phyloP scores from a whole-genome alignment of 2,329 filamentous ascomycete genomes.

The Aspergillus piperis region DNA sequence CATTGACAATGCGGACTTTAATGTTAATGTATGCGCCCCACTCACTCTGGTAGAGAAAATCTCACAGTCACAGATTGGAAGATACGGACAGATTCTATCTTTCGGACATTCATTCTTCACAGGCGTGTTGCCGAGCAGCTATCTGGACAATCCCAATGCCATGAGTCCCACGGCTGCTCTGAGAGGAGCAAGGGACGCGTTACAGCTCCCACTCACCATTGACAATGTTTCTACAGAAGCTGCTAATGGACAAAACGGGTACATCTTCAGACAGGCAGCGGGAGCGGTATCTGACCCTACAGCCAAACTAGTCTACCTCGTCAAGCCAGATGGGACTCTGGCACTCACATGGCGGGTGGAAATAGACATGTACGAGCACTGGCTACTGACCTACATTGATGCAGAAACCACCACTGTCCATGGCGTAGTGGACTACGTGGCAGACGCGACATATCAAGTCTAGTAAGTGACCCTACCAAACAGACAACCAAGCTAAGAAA shows the following conservation, averaged over 20 bases:
- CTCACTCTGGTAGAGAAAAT: no score
- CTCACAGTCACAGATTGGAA: constrained; percentile 11
- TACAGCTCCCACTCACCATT: constrained; percentile 10
- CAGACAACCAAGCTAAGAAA: neutral
- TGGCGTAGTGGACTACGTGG: constrained; percentile 20
- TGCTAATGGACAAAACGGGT: neutral
- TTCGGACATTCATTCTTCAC: constrained; percentile 20
- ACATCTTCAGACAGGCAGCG: constrained; percentile 11
- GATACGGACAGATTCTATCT: constrained; percentile 19
- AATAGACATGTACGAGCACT: constrained; percentile 17
- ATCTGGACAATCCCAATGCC: neutral
- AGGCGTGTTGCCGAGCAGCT: constrained; percentile 8
- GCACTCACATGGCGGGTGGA: constrained; percentile 16
- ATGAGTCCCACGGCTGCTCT: constrained; percentile 13
- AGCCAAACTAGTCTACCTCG: constrained; percentile 17
- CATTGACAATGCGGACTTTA: constrained; percentile 21
- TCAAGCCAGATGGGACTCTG: constrained; percentile 8
- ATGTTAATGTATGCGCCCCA: constrained; percentile 18
- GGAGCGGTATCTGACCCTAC: constrained; percentile 18
- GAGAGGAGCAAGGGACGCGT: neutral
- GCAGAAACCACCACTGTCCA: constrained; percentile 11
- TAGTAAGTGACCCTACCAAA: constrained; percentile 11
- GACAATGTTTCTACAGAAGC: constrained; percentile 3
- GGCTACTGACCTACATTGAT: constrained; percentile 20
- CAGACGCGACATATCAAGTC: constrained; percentile 17